Percentiles rank a stretch among this genome's conserved stretches.
These are phyloP conservation scores for Coprinopsis strossmayeri DNA, from an alignment of 768 basidiomycete species.

Conservation along the genomic window DNA sequence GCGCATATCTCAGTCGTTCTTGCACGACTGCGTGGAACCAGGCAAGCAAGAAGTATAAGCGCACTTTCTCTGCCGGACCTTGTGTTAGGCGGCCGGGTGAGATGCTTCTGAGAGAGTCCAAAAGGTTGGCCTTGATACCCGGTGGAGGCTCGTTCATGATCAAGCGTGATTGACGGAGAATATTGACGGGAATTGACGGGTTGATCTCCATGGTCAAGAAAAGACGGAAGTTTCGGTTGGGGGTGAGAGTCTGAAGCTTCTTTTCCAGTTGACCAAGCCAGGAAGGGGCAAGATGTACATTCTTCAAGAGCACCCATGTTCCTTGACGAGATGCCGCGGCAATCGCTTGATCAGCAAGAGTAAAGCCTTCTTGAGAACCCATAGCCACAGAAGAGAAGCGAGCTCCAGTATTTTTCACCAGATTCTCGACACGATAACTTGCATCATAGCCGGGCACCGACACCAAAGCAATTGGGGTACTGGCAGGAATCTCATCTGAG, in stretches of 20 bases:
- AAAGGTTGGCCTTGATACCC: conserved; percentile 91
- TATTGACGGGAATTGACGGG: conserved; percentile 91
- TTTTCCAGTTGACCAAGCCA: conserved; percentile 98
- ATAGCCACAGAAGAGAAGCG: conserved; percentile 91
- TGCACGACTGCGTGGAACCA: conserved; percentile 99
- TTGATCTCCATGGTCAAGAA: conserved; percentile 99
- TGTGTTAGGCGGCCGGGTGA: conserved; percentile 62
- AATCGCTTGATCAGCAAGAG: conserved; percentile 93
- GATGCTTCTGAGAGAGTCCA: conserved; percentile 82
- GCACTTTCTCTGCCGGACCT: conserved; percentile 89
- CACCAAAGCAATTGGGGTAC: conserved; percentile 82
- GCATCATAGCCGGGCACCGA: conserved; percentile 97
- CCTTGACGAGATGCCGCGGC: conserved; percentile 88
- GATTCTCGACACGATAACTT: conserved; percentile 90
- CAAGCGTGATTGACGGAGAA: conserved; percentile 90
- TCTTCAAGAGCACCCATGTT: conserved; percentile 95
- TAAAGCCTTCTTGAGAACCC: conserved; percentile 98
- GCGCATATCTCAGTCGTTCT: conserved; percentile 93
- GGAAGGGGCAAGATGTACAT: conserved; percentile 90
- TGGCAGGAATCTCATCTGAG: conserved; percentile 66
- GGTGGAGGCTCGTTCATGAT: conserved; percentile 99
- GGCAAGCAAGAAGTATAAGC: conserved; percentile 91
- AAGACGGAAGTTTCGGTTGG: conserved; percentile 87
- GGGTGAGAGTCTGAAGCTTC: conserved; percentile 86
- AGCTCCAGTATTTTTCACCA: conserved; percentile 69